Conservation (phyloP, 768 basidiomycete genomes). For the Heimioporus sp. region DNA sequence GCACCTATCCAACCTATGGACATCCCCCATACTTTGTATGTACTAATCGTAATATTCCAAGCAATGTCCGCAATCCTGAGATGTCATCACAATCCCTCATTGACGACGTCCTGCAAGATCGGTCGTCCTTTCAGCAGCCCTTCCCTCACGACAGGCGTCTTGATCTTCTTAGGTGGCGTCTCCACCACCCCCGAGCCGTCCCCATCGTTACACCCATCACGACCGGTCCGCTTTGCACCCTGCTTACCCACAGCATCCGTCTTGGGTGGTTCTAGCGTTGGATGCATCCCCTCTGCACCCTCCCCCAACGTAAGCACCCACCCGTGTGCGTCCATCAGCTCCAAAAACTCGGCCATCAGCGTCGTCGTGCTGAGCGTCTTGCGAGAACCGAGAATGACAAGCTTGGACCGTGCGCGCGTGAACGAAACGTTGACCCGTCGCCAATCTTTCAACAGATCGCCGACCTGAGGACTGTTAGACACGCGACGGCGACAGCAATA, state of each 20-base stretch:
- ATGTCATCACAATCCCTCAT: slow-evolving; percentile 32
- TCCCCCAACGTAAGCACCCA: slow-evolving; percentile 70
- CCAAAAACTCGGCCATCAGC: slow-evolving; percentile 72
- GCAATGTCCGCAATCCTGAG: neutral
- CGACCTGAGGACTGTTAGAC: slow-evolving; percentile 51
- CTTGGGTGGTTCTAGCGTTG: slow-evolving; percentile 23
- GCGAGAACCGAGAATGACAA: slow-evolving; percentile 88
- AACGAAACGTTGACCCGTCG: slow-evolving; percentile 95
- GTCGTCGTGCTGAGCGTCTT: slow-evolving; percentile 64
- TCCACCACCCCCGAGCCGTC: slow-evolving; percentile 4
- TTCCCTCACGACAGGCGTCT: slow-evolving; percentile 29
- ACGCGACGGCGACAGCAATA: neutral
- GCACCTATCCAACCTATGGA: no score
- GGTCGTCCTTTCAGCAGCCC: slow-evolving; percentile 56
- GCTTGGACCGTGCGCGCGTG: slow-evolving; percentile 87
- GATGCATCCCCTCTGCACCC: slow-evolving; percentile 55
- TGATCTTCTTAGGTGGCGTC: slow-evolving; percentile 36
- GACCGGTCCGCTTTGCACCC: slow-evolving; percentile 14
- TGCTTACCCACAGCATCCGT: slow-evolving; percentile 8
- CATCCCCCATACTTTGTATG: no score
- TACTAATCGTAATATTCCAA: no score
- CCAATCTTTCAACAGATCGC: slow-evolving; percentile 95
- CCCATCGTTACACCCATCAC: neutral
- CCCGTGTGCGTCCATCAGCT: slow-evolving; percentile 61
- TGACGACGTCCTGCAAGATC: slow-evolving; percentile 60